A percentile compares a stretch with the other conserved stretches of the same genome.
Conservation (phyloP, 345 rosid species). For the Pistacia integerrima region DNA sequence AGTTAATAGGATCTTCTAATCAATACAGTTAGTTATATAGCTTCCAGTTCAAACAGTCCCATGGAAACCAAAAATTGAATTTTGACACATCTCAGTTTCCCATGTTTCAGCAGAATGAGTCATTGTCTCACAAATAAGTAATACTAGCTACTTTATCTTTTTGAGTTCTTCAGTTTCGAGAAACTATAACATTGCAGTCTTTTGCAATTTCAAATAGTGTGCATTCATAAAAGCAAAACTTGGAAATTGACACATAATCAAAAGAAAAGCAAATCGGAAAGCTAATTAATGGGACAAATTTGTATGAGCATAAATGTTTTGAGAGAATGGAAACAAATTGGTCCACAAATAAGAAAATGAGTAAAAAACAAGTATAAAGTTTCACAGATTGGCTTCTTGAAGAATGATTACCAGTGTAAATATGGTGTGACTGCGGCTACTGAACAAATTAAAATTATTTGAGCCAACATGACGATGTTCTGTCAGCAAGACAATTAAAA, state of each 20-base stretch:
- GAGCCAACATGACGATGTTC: constrained; percentile 99
- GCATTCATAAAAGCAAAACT: neutral
- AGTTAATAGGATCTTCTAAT: neutral
- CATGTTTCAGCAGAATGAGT: neutral
- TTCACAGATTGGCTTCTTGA: neutral
- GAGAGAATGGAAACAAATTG: neutral
- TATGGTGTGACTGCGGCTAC: constrained; percentile 99
- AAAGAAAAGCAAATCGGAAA: neutral
- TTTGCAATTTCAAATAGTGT: neutral
- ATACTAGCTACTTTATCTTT: neutral
- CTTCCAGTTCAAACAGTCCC: neutral
- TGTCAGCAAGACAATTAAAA: constrained; percentile 41
- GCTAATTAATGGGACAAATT: neutral
- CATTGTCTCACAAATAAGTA: neutral
- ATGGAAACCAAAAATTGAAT: neutral
- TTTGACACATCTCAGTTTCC: neutral
- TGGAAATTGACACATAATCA: neutral
- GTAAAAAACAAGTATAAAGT: neutral
- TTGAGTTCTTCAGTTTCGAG: neutral
- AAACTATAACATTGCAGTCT: neutral
- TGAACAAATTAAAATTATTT: constrained; percentile 92
- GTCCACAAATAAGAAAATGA: neutral
- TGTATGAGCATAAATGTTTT: neutral
- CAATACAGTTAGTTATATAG: neutral
- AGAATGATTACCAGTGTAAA: constrained; percentile 77